Base-by-base conservation (phyloP, 495 filamentous ascomycete genomes). In the Xanthoparmelia taractica region DNA sequence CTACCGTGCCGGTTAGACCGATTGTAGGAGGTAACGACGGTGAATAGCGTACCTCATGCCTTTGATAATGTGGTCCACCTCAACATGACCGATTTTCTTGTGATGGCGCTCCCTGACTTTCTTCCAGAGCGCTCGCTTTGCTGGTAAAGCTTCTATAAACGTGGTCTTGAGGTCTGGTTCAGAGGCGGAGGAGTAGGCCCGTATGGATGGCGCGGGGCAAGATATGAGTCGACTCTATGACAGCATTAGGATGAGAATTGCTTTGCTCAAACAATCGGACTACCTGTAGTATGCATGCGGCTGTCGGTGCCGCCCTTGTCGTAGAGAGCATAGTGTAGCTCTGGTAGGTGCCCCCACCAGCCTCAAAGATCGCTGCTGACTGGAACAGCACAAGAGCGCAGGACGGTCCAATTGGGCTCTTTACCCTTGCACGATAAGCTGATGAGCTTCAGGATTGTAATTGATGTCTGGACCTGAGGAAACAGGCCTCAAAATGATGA, bases 51-150 rank as follows among this genome's bases (percentile, higher is more conserved):
- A 82, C 82, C 92, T 90, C 94, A 97, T 97, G 70, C 94, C 94
- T 66, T 95, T 95, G 65, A 97, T 85, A 17, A 88, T 89, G 71
- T 92, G 95, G 74, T 90, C 88, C n/a, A 97, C 84, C 80, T 89
- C 96, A 71, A 97, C 86, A 68, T 97, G 90, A 50, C 95, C 93
- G 66, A 97, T 85, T 33, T 82, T 84, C 68, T 91, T 92, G n/a
- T n/a, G 63, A 85, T 82, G n/a, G 85, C 82, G 84, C 47, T 85
- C 82, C 80, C 96, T 96, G 74, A 97, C 88, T 74, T 91, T 86
- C 76, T 95, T 90, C 61, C 97, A 78, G 11, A 94, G 86, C 72
- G 96, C 94, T 47, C 91, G 85, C 77, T 98, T 98, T 56, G 83
- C 89, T 31, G 94, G 94, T 67, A 98, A 96, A 58, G 83, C 81